Evolutionary conservation across 345 rosid species (phyloP), one percentile per base, ranked within the genome.

Genomic region (Lumnitzera littorea): DNA sequence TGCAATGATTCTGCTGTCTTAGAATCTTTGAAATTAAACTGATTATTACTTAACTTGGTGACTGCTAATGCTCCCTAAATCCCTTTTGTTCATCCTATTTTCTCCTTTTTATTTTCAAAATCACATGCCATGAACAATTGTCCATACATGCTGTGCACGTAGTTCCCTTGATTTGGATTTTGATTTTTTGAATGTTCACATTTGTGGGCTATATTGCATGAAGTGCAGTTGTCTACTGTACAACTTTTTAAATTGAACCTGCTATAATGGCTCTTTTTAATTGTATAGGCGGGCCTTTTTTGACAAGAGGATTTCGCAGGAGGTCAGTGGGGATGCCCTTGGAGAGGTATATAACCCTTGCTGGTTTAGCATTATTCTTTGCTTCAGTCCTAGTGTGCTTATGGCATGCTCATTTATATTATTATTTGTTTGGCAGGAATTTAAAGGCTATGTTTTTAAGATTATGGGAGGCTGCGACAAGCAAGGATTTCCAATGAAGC

Each of bases 401-500:
- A n/a, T 12, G 58, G 53, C 0, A 3, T 20, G 56, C 5, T 48
- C 20, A 1, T 27, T 47, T 23, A 13, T 64, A 49, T 12, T 10
- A 57, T 15, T 24, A 20, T 67, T 24, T 60, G 15, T 58, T 41
- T 2, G 48, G 51, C 59, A 90, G 97, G 91, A 90, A 66, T 87
- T 90, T 70, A 90, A 78, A 68, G 96, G 97, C 1, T 90, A 90
- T 47, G 79, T 90, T 8, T 90, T 87, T 71, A 87, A 87, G 76
- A 90, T 83, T 74, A 90, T 67, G 97, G 95, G 91, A 63, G 97
- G 97, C 23, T 90, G 92, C 24, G 95, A 87, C 84, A 87, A 87
- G 74, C 97, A 90, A 62, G 95, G 97, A 17, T 87, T 90, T 60
- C 92, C 97, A 29, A 85, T 85, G 95, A 85, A 90, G 76, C 97